A percentile compares a stretch with the other conserved stretches of the same genome.
Evolutionary conservation across 2,329 filamentous ascomycete genomes (phyloP).

Genomic region (Epichloe glyceriae): DNA sequence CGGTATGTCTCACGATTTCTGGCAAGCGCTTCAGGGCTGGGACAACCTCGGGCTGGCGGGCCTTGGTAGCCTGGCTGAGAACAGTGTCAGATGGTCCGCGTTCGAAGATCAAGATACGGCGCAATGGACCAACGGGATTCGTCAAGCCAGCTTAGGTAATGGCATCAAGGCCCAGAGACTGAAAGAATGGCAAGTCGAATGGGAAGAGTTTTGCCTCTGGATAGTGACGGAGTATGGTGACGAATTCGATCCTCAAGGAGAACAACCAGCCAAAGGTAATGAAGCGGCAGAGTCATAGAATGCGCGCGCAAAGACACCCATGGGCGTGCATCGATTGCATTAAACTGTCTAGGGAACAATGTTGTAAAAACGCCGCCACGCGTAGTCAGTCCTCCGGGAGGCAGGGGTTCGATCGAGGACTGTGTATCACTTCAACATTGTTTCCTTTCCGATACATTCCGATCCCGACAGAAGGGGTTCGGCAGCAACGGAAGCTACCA

Average conservation of each 20-base stretch:
- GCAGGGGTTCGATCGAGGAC: too few species aligned
- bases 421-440: too few species aligned
- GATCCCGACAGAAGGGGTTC: not conserved
- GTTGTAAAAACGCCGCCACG: not conserved
- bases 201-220: slow-evolving; percentile 88
- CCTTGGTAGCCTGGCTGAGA: slow-evolving; percentile 77
- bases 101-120: slow-evolving; percentile 66
- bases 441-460: too few species aligned
- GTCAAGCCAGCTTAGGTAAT: slow-evolving; percentile 57
- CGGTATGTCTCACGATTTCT: slow-evolving; percentile 86
- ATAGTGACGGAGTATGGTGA: slow-evolving; percentile 63
- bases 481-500: not conserved
- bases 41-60: slow-evolving; percentile 83
- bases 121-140: slow-evolving; percentile 61
- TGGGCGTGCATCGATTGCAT: not conserved
- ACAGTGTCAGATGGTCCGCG: slow-evolving; percentile 79
- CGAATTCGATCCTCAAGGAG: slow-evolving; percentile 38
- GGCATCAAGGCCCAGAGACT: slow-evolving; percentile 60
- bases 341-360: not conserved
- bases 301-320: not conserved
- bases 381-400: not conserved
- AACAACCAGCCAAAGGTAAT: not conserved
- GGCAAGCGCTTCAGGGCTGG: slow-evolving; percentile 80
- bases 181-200: slow-evolving; percentile 66
- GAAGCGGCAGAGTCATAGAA: not conserved